A percentile compares a stretch with the other conserved stretches of the same genome.
phyloP scores from a whole-genome alignment of 2,329 filamentous ascomycete genomes.

The Aspergillus flavus region DNA sequence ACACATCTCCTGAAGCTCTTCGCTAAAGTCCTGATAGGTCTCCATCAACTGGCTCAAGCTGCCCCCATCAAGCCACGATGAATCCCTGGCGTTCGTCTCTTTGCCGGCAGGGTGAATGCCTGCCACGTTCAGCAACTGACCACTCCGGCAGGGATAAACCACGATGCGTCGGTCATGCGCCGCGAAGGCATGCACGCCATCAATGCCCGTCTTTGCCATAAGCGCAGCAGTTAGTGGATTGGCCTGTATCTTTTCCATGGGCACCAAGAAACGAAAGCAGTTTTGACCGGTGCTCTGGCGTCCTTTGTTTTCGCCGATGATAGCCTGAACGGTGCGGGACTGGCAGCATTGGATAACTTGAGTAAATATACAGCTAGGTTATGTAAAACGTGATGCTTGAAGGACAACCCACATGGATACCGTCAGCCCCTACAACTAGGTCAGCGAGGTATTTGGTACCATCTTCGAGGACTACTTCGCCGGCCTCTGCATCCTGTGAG shows the following conservation, averaged over 20 bases:
- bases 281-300: slow-evolving; percentile 29
- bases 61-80: neutral
- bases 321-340: slow-evolving; percentile 8
- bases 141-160: slow-evolving; percentile 27
- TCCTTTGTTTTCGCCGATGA: slow-evolving; percentile 22
- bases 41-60: slow-evolving; percentile 5
- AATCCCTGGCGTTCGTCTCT: neutral
- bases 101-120: slow-evolving; percentile 6
- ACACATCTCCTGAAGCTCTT: slow-evolving; percentile 19
- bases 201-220: neutral
- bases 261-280: slow-evolving; percentile 43
- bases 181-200: slow-evolving; percentile 13
- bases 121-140: slow-evolving; percentile 18
- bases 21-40: slow-evolving; percentile 11
- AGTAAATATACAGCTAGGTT: neutral
- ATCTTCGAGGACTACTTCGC: neutral
- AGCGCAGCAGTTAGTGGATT: neutral
- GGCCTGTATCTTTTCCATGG: slow-evolving; percentile 28
- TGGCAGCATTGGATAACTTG: neutral
- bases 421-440: neutral
- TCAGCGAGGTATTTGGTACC: neutral
- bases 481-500: neutral
- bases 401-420: neutral
- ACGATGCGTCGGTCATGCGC: slow-evolving; percentile 25
- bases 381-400: neutral